Base-by-base conservation (phyloP, 257 asterid species). In the Linderniella brevidens region DNA sequence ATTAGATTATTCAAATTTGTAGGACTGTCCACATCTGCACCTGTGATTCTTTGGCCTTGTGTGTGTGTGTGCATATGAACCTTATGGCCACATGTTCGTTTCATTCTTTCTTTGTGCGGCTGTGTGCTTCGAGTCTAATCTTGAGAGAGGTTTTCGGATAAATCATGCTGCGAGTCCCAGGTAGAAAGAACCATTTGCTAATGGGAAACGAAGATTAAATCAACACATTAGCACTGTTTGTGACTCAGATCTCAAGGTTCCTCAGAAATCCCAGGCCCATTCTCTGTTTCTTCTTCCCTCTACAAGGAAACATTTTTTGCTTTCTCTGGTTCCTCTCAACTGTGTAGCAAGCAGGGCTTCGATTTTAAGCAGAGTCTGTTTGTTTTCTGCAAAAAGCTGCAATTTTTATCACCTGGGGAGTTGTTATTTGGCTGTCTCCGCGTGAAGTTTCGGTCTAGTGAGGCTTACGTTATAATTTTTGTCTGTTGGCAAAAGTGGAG, bases 191-290 rank as follows among this genome's bases (percentile, higher is more conserved):
- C 32, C 32, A 25, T 25, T 25, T 2, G 32, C 32, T 25, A 6
- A 25, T 3, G 32, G 32, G 4, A 57, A 32, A 58, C 50, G 36
- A 19, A 57, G 61, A 53, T 59, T 59, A 58, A 67, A 60, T 67
- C 67, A 79, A 52, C 68, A 38, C 66, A 13, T 63, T 55, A 55
- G 37, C 57, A 19, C 17, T 10, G 61, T 59, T 74, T 25, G n/a
- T n/a, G 32, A 25, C 75, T 61, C 82, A 75, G 80, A 79, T 86
- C 92, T 79, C 93, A 64, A 75, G 68, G 60, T 2, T 25, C 64
- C 58, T 20, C 45, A 66, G 55, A 70, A 75, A 64, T 73, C 71
- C 66, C 77, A 68, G 69, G 61, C 56, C 45, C 48, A 58, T 44
- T 58, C 61, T 42, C 56, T 62, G 54, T 64, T 72, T 50, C 54